These are phyloP conservation scores for Acarospora socialis DNA, from an alignment of 2,329 filamentous ascomycete genomes.

Conservation along the genomic window DNA sequence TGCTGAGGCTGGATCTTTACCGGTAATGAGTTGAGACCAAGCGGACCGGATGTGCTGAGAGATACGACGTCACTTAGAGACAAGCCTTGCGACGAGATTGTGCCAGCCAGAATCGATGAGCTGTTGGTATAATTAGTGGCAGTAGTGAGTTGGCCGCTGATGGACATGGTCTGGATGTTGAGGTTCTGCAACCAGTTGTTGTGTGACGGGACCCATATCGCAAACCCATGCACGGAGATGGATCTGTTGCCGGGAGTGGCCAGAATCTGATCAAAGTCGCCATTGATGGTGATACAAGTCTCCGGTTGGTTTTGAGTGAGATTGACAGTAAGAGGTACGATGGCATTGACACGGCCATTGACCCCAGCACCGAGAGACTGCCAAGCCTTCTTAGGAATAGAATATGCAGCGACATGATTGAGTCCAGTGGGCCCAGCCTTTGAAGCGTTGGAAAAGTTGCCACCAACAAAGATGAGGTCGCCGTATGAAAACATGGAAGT, in stretches of 20 bases:
- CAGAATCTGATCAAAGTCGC: constrained; percentile 60
- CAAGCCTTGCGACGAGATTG: constrained; percentile 60
- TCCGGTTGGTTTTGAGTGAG: constrained; percentile 54
- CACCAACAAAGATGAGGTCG: constrained; percentile 62
- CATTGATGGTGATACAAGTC: constrained; percentile 63
- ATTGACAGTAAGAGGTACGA: constrained; percentile 70
- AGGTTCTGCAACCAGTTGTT: constrained; percentile 82
- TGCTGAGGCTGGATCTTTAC: constrained; percentile 24
- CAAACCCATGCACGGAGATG: constrained; percentile 57
- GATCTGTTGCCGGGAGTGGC: constrained; percentile 50
- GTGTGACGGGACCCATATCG: constrained; percentile 77
- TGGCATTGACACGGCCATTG: constrained; percentile 58
- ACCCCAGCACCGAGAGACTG: constrained; percentile 69
- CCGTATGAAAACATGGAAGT: constrained; percentile 53
- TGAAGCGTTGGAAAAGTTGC: constrained; percentile 64
- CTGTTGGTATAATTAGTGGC: constrained; percentile 50
- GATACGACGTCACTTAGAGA: constrained; percentile 58
- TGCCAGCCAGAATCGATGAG: constrained; percentile 66
- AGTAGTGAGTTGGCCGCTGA: constrained; percentile 60
- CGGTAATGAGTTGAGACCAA: constrained; percentile 19
- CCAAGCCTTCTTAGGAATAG: constrained; percentile 57
- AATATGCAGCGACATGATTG: constrained; percentile 63
- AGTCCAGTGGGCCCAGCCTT: constrained; percentile 49
- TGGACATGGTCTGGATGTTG: constrained; percentile 45
- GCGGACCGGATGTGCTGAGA: constrained; percentile 30